Evolutionary conservation across 2,329 filamentous ascomycete genomes (phyloP), one percentile per base, ranked within the genome.

Genomic region (Cryphonectria japonica): DNA sequence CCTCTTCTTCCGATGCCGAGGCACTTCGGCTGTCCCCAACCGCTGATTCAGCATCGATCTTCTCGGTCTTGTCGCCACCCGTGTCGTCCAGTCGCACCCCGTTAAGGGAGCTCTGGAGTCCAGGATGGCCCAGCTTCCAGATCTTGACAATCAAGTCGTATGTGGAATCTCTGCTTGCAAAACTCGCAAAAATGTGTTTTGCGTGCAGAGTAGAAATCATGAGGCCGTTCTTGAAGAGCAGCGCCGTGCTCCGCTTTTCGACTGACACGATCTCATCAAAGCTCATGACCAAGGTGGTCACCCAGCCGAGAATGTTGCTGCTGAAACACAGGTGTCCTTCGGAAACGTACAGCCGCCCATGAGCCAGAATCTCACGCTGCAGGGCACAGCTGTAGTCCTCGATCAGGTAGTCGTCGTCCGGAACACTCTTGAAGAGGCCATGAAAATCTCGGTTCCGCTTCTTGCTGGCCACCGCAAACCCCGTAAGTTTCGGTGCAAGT

Each of bases 291-390:
- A 99, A 85, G 1, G 96, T 99, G 0, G 96, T 99, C 32, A 97
- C 93, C 96, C 96, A 99, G 68, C 96, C 96, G 63, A 99, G 88
- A 75, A 99, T 99, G 79, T 99, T 99, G 84, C 96, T 98, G 77
- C 95, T 98, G 82, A 99, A 99, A 84, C 96, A 99, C 63, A 99
- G 89, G 79, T 99, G 95, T 14, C 95, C 95, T 82, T 99, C 96
- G 0, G 96, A 98, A 59, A 99, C 93, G 78, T 99, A 99, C 19
- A 99, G 87, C 57, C 96, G 89, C 7, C 96, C 96, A 75, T 98
- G 96, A 8, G 97, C 90, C 50, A 99, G 88, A 72, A 99, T 99
- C 78, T 99, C 97, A 75, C 95, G 90, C 80, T 99, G 96, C 71
- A 99, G 81, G 4, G 96, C 96, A 79, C 96, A 98, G 80, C 96